phyloP scores from a whole-genome alignment of 1,139 yeast genomes.

The Schizosaccharomyces versatilis region DNA sequence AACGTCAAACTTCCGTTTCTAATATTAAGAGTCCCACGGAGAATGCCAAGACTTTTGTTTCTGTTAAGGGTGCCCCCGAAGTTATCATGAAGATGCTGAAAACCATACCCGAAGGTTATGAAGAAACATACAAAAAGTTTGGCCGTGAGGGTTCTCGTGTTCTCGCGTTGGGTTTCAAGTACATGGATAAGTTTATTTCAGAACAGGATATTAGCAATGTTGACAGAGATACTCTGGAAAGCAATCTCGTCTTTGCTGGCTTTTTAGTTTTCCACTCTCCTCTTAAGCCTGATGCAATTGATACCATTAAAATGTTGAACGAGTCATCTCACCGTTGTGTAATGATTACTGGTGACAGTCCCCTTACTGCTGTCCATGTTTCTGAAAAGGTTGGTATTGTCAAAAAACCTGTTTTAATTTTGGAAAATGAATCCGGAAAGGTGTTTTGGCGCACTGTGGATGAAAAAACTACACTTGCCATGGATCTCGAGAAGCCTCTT shows the following conservation, averaged over 20 bases:
- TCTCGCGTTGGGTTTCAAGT: slow-evolving; percentile 73
- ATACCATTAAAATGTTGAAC: slow-evolving; percentile 74
- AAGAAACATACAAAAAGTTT: slow-evolving; percentile 66
- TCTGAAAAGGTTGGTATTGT: slow-evolving; percentile 83
- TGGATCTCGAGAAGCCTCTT: slow-evolving; percentile 37
- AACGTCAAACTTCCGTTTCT: slow-evolving; percentile 87
- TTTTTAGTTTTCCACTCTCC: slow-evolving; percentile 96
- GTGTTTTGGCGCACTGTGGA: slow-evolving; percentile 63
- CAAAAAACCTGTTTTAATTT: slow-evolving; percentile 57
- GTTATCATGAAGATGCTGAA: slow-evolving; percentile 61
- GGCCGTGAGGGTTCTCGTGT: slow-evolving; percentile 95
- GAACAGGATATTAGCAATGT: slow-evolving; percentile 15
- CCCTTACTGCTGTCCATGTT: slow-evolving; percentile 93
- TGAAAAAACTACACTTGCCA: slow-evolving; percentile 52
- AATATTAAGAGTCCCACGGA: slow-evolving; percentile 21
- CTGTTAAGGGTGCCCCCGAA: slow-evolving; percentile 99
- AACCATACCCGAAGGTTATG: slow-evolving; percentile 57
- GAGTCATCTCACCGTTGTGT: slow-evolving; percentile 86
- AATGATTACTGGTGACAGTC: slow-evolving; percentile 98
- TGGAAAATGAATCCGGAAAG: slow-evolving; percentile 35
- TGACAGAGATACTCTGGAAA: slow-evolving; percentile 57
- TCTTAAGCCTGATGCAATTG: slow-evolving; percentile 76
- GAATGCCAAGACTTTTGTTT: slow-evolving; percentile 38
- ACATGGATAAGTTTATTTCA: slow-evolving; percentile 26
- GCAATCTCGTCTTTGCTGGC: slow-evolving; percentile 60